Evolutionary conservation across 164 flowering plant genomes (phyloP), one percentile per base, ranked within the genome.

Genomic region (Sextonia rubra): DNA sequence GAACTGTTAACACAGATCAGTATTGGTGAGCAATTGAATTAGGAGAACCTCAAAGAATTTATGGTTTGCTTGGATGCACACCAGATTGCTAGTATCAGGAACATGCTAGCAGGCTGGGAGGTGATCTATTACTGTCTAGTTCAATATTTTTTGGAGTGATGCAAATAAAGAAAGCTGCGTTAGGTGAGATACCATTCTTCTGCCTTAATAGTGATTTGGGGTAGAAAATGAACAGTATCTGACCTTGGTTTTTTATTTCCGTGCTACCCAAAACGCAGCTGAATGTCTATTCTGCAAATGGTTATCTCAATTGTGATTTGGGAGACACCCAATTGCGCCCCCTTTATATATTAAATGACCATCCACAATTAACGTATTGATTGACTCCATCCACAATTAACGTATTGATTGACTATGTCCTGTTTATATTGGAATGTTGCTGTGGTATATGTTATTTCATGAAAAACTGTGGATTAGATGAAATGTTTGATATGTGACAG

Each of bases 401-500:
- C n/a, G 2, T 52, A 52, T 52, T 14, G 20, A 52, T 4, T 2
- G n/a, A 20, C 58, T 20, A 61, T 61, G 27, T 9, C 64, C 24
- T 61, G 26, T 61, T 24, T 22, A 14, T 14, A 52, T 12, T 62
- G 29, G 65, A 62, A 25, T 23, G 27, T 25, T 61, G 24, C 27
- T 15, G 29, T 29, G 44, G 8, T 64, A 4, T 52, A 52, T 52
- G n/a, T 52, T 29, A 27, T 27, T 25, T 15, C 27, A 25, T 27
- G 20, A 52, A 52, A 52, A 14, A 52, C 4, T 3, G 12, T 1
- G 58, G 58, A 52, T 52, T 52, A 23, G 17, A n/a, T 26, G n/a
- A 37, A 61, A 71, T 26, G 7, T 47, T 47, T 20, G n/a, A 11
- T 18, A 29, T 20, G 27, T 18, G 15, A n/a, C 82, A 93, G 98